Conservation (phyloP, 805 yeast genomes). For the Saturnispora zaruensis region DNA sequence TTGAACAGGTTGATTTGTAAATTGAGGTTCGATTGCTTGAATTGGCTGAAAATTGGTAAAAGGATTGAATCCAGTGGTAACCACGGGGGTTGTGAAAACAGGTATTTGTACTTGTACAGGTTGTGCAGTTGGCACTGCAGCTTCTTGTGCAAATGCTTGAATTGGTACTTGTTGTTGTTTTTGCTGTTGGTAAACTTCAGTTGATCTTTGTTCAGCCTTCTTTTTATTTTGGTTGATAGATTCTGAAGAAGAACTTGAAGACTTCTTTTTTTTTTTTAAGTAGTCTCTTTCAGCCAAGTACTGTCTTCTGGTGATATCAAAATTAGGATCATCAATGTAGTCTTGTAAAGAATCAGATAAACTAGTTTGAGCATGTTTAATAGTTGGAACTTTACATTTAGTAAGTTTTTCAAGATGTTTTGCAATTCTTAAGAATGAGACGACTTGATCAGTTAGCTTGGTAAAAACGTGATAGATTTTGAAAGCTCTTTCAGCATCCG, state of each 20-base stretch:
- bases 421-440: conserved; percentile 79
- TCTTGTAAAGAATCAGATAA: conserved; percentile 80
- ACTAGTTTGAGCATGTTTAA: conserved; percentile 95
- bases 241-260: background rate
- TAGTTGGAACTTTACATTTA: conserved; percentile 87
- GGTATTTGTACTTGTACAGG: conserved; percentile 8
- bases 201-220: conserved; percentile 1
- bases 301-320: conserved; percentile 70
- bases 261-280: conserved; percentile 17
- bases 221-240: background rate
- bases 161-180: conserved; percentile 13
- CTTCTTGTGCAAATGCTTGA: conserved; percentile 5
- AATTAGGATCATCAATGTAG: conserved; percentile 77
- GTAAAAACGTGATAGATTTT: conserved; percentile 80
- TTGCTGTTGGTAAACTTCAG: conserved; percentile 11
- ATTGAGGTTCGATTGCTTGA: conserved; percentile 1
- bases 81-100: background rate
- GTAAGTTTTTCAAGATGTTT: conserved; percentile 82
- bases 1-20: background rate
- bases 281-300: conserved; percentile 59
- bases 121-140: conserved; percentile 6
- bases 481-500: conserved; percentile 81
- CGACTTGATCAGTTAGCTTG: conserved; percentile 77
- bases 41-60: conserved; percentile 9
- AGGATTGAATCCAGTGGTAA: conserved; percentile 14